Percentiles rank a stretch among this genome's conserved stretches.
Evolutionary conservation across 2,329 filamentous ascomycete genomes (phyloP).

Genomic region (Oidium heveae): DNA sequence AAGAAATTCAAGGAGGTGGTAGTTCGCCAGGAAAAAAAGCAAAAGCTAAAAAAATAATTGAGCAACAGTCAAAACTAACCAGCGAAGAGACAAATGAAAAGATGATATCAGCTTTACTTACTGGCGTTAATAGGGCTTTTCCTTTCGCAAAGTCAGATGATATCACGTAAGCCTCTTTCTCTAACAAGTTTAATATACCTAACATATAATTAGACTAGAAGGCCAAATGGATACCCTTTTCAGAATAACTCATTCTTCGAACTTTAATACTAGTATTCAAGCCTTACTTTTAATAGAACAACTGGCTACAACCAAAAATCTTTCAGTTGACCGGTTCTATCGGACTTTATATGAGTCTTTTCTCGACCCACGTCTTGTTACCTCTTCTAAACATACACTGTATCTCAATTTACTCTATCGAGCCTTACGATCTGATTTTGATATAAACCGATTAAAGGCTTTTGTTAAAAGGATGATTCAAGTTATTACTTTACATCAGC

Average conservation of each 20-base stretch:
- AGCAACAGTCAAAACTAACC: conserved; percentile 16
- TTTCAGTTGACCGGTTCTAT: conserved; percentile 79
- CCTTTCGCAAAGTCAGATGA: conserved; percentile 72
- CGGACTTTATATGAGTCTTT: conserved; percentile 86
- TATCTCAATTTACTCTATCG: conserved; percentile 84
- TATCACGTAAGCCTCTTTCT: conserved; percentile 28
- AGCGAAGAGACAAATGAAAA: conserved; percentile 45
- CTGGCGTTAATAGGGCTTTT: conserved; percentile 85
- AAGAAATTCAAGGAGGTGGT: conserved; percentile 26
- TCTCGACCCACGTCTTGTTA: conserved; percentile 64
- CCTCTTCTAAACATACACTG: conserved; percentile 81
- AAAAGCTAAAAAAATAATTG: conserved; percentile 16
- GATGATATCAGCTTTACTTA: conserved; percentile 71
- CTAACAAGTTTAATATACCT: no score
- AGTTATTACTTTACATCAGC: conserved; percentile 66
- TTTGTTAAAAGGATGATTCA: conserved; percentile 89
- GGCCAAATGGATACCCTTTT: conserved; percentile 85
- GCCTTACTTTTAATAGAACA: conserved; percentile 89
- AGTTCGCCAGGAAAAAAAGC: conserved; percentile 26
- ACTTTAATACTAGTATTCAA: conserved; percentile 97
- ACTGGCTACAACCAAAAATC: conserved; percentile 53
- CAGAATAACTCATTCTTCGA: conserved; percentile 86
- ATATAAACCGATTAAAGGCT: conserved; percentile 74
- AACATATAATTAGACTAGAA: conserved; percentile 32
- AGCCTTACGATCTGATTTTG: conserved; percentile 71